These are phyloP conservation scores for Primulina tabacum DNA, from an alignment of 257 asterid genomes.

Conservation along the genomic window DNA sequence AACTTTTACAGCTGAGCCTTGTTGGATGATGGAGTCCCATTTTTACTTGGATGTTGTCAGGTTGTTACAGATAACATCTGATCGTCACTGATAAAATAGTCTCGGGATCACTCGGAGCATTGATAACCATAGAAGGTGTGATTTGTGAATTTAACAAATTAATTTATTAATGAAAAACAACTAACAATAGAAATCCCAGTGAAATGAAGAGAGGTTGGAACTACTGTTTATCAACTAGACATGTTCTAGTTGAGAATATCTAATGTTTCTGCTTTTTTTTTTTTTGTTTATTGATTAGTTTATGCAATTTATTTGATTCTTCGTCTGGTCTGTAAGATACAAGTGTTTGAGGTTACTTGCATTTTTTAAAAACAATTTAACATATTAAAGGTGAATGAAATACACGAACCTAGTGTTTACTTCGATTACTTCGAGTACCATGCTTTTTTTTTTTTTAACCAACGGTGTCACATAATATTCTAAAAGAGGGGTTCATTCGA, in stretches of 20 bases:
- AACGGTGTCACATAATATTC: no score
- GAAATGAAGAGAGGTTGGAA: not conserved
- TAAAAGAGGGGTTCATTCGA: no score
- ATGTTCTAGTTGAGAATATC: not conserved
- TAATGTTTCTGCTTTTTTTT: not conserved
- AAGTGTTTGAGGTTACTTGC: not conserved
- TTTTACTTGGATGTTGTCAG: no score
- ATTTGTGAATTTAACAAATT: not conserved
- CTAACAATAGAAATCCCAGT: no score
- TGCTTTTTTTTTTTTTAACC: no score
- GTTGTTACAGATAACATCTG: slow-evolving; percentile 11
- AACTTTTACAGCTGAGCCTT: slow-evolving; percentile 14
- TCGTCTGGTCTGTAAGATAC: not conserved
- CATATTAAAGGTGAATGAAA: no score
- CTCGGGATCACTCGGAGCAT: not conserved
- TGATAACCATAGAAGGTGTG: not conserved
- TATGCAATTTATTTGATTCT: not conserved
- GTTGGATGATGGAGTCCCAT: no score
- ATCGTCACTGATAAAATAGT: not conserved
- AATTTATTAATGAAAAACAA: not conserved
- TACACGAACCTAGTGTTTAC: no score
- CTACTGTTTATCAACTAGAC: not conserved
- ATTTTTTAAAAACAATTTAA: no score
- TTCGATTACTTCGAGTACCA: no score
- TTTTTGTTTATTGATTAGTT: not conserved